Evolutionary conservation across 208 protist genomes (phyloP).

Genomic region (Naegleria gruberi): DNA sequence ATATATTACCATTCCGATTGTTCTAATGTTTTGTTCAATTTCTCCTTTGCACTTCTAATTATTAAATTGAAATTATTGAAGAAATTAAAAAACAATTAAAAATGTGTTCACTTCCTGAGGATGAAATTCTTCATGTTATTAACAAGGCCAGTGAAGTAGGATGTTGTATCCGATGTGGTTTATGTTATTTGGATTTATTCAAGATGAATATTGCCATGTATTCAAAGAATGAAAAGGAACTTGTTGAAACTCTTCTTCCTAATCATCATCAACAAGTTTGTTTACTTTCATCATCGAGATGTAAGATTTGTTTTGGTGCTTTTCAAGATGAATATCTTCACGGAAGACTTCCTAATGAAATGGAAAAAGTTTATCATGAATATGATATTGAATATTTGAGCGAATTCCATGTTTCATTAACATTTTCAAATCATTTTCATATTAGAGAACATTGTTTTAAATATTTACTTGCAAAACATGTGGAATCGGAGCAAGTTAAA

Average conservation of each 20-base stretch:
- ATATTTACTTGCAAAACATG: not conserved
- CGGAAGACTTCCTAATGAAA: not conserved
- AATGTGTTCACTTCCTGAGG: not conserved
- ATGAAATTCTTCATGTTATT: not conserved
- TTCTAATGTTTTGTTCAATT: no score
- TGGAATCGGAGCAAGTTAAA: not conserved
- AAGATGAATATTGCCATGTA: not conserved
- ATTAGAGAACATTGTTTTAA: constrained; percentile 4
- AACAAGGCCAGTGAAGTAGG: not conserved
- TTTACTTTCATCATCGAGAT: not conserved
- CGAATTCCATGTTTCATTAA: not conserved
- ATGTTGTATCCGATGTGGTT: not conserved
- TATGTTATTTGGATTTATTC: not conserved
- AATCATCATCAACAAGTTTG: not conserved
- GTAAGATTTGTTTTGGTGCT: not conserved
- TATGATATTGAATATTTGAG: not conserved
- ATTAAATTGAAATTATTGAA: not conserved
- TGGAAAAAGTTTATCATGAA: not conserved
- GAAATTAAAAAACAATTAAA: not conserved
- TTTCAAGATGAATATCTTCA: constrained; percentile 11
- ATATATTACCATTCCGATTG: no score
- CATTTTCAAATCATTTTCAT: not conserved
- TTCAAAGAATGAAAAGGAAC: not conserved
- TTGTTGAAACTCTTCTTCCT: not conserved
- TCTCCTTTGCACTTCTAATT: no score